A percentile compares a stretch with the other conserved stretches of the same genome.
These are phyloP conservation scores for Hanseniaspora guilliermondii DNA, from an alignment of 805 yeast genomes.

Conservation along the genomic window DNA sequence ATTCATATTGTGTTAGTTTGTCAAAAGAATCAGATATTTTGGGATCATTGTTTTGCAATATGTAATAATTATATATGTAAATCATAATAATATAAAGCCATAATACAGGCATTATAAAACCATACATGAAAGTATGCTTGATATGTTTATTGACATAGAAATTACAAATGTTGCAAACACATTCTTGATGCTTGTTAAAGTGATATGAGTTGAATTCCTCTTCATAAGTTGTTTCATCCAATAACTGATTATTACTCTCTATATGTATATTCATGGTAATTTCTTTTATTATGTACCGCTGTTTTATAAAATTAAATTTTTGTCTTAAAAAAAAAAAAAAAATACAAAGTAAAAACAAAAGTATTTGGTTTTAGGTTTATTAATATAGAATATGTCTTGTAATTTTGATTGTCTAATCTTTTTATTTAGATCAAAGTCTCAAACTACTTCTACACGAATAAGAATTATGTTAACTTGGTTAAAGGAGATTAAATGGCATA, in stretches of 20 bases:
- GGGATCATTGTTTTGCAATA: background rate
- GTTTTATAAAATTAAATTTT: background rate
- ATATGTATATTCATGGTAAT: background rate
- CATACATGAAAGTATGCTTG: background rate
- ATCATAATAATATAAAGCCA: background rate
- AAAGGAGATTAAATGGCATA: too few species aligned
- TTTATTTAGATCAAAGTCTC: too few species aligned
- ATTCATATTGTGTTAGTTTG: background rate
- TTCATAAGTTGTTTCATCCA: background rate
- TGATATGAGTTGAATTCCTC: background rate
- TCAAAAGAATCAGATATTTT: background rate
- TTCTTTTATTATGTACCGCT: background rate
- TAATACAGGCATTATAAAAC: background rate
- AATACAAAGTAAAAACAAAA: too few species aligned
- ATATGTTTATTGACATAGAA: background rate
- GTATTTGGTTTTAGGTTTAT: too few species aligned
- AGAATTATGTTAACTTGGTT: too few species aligned
- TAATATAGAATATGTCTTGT: too few species aligned
- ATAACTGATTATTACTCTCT: background rate
- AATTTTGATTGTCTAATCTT: too few species aligned
- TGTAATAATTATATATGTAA: background rate
- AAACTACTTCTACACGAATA: too few species aligned
- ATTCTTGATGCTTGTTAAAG: background rate
- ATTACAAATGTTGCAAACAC: slow-evolving; percentile 4
- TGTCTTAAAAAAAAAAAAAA: background rate